Evolutionary conservation across 176 grass and related monocot genomes (phyloP), one percentile per base, ranked within the genome.

Genomic region (Cymbopogon citratus): DNA sequence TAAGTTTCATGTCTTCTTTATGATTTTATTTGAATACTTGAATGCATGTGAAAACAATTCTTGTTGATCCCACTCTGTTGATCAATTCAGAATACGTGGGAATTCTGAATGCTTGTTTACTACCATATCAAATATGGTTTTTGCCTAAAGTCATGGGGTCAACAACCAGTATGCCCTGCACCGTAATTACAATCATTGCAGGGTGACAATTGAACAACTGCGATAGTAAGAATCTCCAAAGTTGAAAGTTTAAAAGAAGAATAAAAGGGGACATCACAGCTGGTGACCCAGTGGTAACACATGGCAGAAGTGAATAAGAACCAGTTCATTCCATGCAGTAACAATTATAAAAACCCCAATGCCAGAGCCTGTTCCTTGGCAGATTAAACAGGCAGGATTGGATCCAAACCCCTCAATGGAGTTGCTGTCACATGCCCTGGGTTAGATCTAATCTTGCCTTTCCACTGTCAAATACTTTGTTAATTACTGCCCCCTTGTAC

Each of bases 401-500:
- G 88, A 86, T 90, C 83, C 82, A 64, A 86, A 89, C n/a, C 8
- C 87, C 31, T 66, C 73, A 85, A 84, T 61, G 73, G 44, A 73
- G 83, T 49, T 74, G 72, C 78, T 82, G 66, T 82, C 87, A 89
- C 66, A 89, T 86, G 87, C 83, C 51, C 73, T 16, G 46, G 76
- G 70, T 91, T 87, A 87, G 80, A 91, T 84, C 89, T 91, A 86
- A 86, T 84, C 80, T 80, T 23, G 33, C 76, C 89, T 91, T 91
- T 91, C 76, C 75, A 87, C 85, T 71, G 84, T 73, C 63, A 79
- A n/a, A 10, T 27, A 71, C 21, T 19, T 81, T 73, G 73, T 82
- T 89, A 89, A 73, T 77, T 74, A 59, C 81, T 77, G 70, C 15
- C 23, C 65, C 45, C 43, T 70, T 87, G 89, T 91, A 91, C 85